Conservation (phyloP, 306 rosid genomes). For the Ochetophila trinervis region DNA sequence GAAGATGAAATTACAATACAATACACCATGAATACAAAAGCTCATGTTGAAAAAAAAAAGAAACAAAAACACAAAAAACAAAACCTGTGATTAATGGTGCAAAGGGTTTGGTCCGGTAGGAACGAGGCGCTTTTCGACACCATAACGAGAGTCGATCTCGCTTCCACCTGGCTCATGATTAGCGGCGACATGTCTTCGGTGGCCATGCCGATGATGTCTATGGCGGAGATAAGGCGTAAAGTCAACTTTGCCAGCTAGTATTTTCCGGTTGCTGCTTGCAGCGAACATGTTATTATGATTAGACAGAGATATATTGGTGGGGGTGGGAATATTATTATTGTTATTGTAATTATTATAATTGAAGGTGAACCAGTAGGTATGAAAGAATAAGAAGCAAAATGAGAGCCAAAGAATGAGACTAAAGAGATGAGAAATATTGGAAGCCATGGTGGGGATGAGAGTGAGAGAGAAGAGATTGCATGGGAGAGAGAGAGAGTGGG, state of each 20-base stretch:
- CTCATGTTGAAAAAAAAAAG: slow-evolving; percentile 18
- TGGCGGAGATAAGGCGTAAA: slow-evolving; percentile 50
- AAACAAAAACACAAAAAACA: neutral
- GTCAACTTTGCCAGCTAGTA: slow-evolving; percentile 36
- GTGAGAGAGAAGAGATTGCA: slow-evolving; percentile 34
- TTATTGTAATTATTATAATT: too few relatives aligned
- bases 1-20: neutral
- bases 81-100: slow-evolving; percentile 67
- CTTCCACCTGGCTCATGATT: neutral
- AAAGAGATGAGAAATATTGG: slow-evolving; percentile 35
- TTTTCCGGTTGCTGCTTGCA: slow-evolving; percentile 36
- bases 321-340: neutral
- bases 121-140: slow-evolving; percentile 75
- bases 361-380: slow-evolving; percentile 25
- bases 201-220: slow-evolving; percentile 20
- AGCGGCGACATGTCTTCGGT: slow-evolving; percentile 7
- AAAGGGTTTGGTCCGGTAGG: slow-evolving; percentile 98
- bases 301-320: neutral
- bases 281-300: neutral
- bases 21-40: slow-evolving; percentile 16
- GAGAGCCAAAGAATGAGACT: slow-evolving; percentile 48
- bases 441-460: slow-evolving; percentile 32
- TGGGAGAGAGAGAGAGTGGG: slow-evolving; percentile 28
- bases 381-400: slow-evolving; percentile 35
- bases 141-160: slow-evolving; percentile 70